Evolutionary conservation across 2,329 filamentous ascomycete species (phyloP), one percentile per base, ranked within the genome.

Genomic region (Trichoderma sp.): DNA sequence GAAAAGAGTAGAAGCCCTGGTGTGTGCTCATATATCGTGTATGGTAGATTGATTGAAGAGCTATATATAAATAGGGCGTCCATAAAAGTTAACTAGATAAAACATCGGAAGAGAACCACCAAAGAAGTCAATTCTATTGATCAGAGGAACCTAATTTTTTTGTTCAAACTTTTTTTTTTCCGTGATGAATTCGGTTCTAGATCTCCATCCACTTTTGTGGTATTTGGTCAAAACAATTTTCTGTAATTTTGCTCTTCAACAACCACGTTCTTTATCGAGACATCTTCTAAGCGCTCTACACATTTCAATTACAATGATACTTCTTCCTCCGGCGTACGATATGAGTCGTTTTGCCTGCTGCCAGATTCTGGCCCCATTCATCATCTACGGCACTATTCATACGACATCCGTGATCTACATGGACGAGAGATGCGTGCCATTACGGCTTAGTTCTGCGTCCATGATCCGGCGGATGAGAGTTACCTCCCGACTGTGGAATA

Each of bases 301-400:
- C 19, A n/a, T 45, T 19, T n/a, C 9, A 15, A 60, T 19, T 15
- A 39, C 22, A 17, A 39, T 39, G n/a, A n/a, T 32, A 27, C 54
- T 29, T 25, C 29, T 57, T 5, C 37, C 29, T 17, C 32, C 27
- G 5, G 12, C 7, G 15, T 42, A 29, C 6, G 35, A 48, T 7
- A 48, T 42, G 25, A 45, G 39, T 12, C 57, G 39, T 10, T 19
- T 45, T 45, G 5, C 13, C 25, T 8, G 45, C 7, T 13, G 10
- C 22, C 5, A 29, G 34, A 37, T 61, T 13, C 12, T 61, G 6
- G 45, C 45, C 8, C 58, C 58, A 2, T 52, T 61, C 25, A 35
- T 61, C 29, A n/a, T 61, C 10, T 61, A 61, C 29, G 45, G 58
- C 12, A 61, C 58, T 35, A 37, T 61, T 34, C 58, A 61, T 32